Evolutionary conservation across 345 rosid genomes (phyloP).

Genomic region (Bruguiera sexangula): DNA sequence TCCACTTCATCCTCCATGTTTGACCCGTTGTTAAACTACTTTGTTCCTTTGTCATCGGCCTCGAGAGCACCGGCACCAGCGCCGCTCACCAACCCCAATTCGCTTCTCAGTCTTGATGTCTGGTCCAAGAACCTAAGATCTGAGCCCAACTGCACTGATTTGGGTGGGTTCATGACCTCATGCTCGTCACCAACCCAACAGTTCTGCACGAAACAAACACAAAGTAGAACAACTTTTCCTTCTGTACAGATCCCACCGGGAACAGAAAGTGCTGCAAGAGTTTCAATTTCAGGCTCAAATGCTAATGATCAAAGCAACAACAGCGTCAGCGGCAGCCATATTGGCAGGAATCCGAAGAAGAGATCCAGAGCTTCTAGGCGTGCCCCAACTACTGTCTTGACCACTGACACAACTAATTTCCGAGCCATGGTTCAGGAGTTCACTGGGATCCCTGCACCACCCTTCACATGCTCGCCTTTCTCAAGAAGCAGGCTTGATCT

Average conservation of each 20-base stretch:
- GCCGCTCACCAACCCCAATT: slow-evolving; percentile 28
- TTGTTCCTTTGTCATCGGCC: slow-evolving; percentile 39
- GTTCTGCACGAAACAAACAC: slow-evolving; percentile 25
- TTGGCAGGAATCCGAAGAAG: slow-evolving; percentile 68
- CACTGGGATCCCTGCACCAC: slow-evolving; percentile 92
- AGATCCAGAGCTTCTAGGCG: slow-evolving; percentile 86
- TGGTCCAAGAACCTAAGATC: slow-evolving; percentile 55
- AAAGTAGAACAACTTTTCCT: slow-evolving; percentile 16
- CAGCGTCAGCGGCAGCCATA: slow-evolving; percentile 12
- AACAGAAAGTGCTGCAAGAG: slow-evolving; percentile 1
- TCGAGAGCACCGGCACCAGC: slow-evolving; percentile 22
- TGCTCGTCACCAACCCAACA: slow-evolving; percentile 41
- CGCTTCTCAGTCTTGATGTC: slow-evolving; percentile 49
- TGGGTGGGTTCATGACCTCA: slow-evolving; percentile 41
- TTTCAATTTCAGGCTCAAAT: slow-evolving; percentile 18
- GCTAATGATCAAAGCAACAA: slow-evolving; percentile 27
- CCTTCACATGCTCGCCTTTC: slow-evolving; percentile 58
- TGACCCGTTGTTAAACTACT: slow-evolving; percentile 54
- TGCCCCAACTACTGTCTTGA: slow-evolving; percentile 90
- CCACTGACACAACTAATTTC: slow-evolving; percentile 87
- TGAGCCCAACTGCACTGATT: slow-evolving; percentile 47
- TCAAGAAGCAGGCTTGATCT: slow-evolving; percentile 65
- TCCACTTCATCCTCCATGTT: slow-evolving; percentile 34
- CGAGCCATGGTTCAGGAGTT: slow-evolving; percentile 98
- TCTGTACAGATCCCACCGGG: slow-evolving; percentile 18